phyloP scores from a whole-genome alignment of 2,329 filamentous ascomycete species.

The Paraphoma chrysanthemicola region DNA sequence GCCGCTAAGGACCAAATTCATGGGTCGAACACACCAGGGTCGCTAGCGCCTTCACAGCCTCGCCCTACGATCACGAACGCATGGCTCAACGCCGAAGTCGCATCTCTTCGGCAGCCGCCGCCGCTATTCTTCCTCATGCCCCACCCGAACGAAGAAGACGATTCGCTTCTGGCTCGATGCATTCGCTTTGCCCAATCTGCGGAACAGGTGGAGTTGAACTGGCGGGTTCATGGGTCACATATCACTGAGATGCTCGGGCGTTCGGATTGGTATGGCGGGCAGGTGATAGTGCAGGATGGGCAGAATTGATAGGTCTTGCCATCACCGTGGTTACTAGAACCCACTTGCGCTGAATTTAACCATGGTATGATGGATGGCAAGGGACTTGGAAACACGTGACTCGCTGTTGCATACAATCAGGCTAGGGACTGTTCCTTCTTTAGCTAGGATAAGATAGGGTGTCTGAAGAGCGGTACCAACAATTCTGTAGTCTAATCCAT shows the following conservation, averaged over 20 bases:
- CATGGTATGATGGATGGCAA: no score
- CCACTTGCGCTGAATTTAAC: no score
- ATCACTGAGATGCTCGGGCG: conserved; percentile 5
- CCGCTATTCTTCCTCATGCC: not conserved
- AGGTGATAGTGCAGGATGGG: not conserved
- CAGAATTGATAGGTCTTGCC: not conserved
- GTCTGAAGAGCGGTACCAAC: no score
- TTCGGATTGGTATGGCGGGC: conserved; percentile 6
- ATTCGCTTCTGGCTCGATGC: conserved; percentile 6
- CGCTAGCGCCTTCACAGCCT: not conserved
- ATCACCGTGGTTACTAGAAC: no score
- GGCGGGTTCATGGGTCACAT: conserved; percentile 5
- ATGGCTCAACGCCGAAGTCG: not conserved
- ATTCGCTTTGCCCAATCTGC: conserved; percentile 9
- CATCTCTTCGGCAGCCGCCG: not conserved
- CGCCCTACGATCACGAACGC: not conserved
- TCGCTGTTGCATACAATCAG: no score
- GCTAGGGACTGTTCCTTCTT: no score
- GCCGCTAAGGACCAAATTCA: not conserved
- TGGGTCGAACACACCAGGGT: not conserved
- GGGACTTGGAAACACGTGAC: no score
- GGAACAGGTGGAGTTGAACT: conserved; percentile 1
- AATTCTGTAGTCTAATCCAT: no score
- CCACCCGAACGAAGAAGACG: not conserved
- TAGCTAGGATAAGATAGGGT: no score